A percentile compares a stretch with the other conserved stretches of the same genome.
Evolutionary conservation across 2,329 filamentous ascomycete species (phyloP).

Genomic region (Beauveria varroae): DNA sequence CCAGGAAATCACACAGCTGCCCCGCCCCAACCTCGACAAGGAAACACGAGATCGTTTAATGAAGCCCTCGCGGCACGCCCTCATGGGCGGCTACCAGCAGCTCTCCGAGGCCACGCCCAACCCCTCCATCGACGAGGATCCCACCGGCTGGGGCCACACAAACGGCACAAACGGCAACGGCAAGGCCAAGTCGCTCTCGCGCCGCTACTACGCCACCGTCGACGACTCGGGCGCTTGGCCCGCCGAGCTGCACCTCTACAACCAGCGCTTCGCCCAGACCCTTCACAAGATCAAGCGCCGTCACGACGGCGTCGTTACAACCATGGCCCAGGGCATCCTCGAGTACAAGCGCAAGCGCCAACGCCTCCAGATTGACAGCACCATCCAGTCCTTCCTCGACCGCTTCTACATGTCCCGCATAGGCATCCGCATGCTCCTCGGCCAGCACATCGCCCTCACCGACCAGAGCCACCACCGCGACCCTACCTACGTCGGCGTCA

Average conservation of each 20-base stretch:
- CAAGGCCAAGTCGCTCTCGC: slow-evolving; percentile 41
- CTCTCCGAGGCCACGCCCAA: slow-evolving; percentile 82
- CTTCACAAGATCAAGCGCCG: slow-evolving; percentile 91
- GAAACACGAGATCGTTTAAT: slow-evolving; percentile 76
- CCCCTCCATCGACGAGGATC: slow-evolving; percentile 80
- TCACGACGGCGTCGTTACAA: slow-evolving; percentile 95
- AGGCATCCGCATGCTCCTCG: slow-evolving; percentile 97
- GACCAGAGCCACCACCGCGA: slow-evolving; percentile 86
- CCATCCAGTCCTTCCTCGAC: slow-evolving; percentile 95
- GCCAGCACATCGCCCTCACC: slow-evolving; percentile 93
- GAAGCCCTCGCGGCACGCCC: slow-evolving; percentile 49
- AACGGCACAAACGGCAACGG: slow-evolving; percentile 35
- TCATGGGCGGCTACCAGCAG: slow-evolving; percentile 51
- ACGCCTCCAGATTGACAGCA: slow-evolving; percentile 96
- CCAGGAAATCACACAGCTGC: slow-evolving; percentile 84
- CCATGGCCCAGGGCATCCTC: slow-evolving; percentile 93
- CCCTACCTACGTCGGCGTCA: slow-evolving; percentile 94
- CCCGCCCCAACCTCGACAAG: slow-evolving; percentile 65
- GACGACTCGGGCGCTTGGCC: slow-evolving; percentile 89
- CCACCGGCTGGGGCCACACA: slow-evolving; percentile 50
- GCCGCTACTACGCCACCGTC: slow-evolving; percentile 79
- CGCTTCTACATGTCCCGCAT: slow-evolving; percentile 99
- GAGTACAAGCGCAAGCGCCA: slow-evolving; percentile 97
- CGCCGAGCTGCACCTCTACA: slow-evolving; percentile 89
- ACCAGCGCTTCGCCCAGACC: slow-evolving; percentile 80